These are phyloP conservation scores for Phaeomoniella chlamydospora DNA, from an alignment of 2,329 filamentous ascomycete species.

Conservation along the genomic window DNA sequence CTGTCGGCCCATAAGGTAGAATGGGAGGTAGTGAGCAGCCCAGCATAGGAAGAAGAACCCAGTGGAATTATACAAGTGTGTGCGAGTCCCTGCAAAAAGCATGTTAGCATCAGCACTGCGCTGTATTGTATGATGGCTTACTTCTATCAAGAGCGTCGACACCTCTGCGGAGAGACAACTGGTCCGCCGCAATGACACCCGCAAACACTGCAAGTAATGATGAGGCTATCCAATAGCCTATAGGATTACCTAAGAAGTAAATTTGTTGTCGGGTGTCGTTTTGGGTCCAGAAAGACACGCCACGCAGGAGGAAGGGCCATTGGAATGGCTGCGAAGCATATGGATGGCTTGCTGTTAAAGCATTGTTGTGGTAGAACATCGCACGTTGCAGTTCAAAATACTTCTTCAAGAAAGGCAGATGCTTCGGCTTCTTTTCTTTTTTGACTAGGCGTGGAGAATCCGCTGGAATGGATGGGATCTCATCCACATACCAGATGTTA, in stretches of 20 bases:
- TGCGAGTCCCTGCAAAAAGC: slow-evolving; percentile 53
- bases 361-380: slow-evolving; percentile 99
- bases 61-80: slow-evolving; percentile 92
- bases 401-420: slow-evolving; percentile 77
- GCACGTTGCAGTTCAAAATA: slow-evolving; percentile 92
- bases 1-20: slow-evolving; percentile 96
- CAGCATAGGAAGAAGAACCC: slow-evolving; percentile 98
- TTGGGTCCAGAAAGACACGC: slow-evolving; percentile 98
- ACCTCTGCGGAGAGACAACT: slow-evolving; percentile 81
- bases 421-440: slow-evolving; percentile 65
- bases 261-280: slow-evolving; percentile 91
- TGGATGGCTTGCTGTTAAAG: slow-evolving; percentile 89
- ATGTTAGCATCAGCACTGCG: slow-evolving; percentile 16
- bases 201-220: slow-evolving; percentile 85
- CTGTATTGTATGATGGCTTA: slow-evolving; percentile 39
- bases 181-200: slow-evolving; percentile 82
- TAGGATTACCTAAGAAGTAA: slow-evolving; percentile 92
- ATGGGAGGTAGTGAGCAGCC: slow-evolving; percentile 94
- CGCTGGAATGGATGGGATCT: slow-evolving; percentile 62
- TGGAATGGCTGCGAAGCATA: slow-evolving; percentile 91
- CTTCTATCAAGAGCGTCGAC: slow-evolving; percentile 86
- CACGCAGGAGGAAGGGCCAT: slow-evolving; percentile 93
- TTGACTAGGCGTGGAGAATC: slow-evolving; percentile 63
- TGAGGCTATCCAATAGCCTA: slow-evolving; percentile 95
- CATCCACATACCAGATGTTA: slow-evolving; percentile 90